Base-by-base conservation (phyloP, 768 basidiomycete species). In the Rhodotorula paludigena region DNA sequence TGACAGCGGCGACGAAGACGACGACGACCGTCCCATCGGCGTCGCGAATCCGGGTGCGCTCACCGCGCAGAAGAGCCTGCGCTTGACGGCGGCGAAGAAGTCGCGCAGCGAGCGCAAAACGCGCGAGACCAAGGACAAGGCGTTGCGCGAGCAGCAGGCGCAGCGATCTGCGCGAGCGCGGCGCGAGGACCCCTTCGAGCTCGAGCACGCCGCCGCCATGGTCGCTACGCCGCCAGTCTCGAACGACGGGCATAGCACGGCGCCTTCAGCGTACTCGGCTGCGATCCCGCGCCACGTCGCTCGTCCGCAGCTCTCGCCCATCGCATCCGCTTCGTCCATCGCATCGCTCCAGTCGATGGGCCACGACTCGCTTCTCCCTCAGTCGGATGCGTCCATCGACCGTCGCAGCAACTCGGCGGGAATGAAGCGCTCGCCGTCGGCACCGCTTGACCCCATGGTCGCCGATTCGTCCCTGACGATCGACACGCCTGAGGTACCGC, bases 31-130 rank as follows among this genome's bases (percentile, higher is more conserved):
- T 2, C 92, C 92, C 1, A 82, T 94, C 23, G 92, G 90, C 5
- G 85, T 84, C 70, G 82, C 86, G 38, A 89, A 91, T 61, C 92
- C 91, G 8, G 87, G 86, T 1, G 92, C 92, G 7, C 78, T 94
- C 64, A 83, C 82, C 6, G 91, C 90, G 16, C 92, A 94, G 74
- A 85, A 84, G 73, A 86, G 87, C 10, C 89, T 94, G 60, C 84
- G 89, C 28, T 81, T 82, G 52, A 56, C 36, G 21, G 59, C 65
- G 54, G 64, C 59, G 11, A 63, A 62, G 59, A 30, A 51, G 38
- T 25, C 25, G 6, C 48, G 57, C 3, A 36, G 30, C 15, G 56
- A 52, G 44, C 41, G 42, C 23, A 68, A 59, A 52, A 52, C 35
- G 35, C 55, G 55, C n/a, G 51, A 52, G 42, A 25, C 42, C 33